These are phyloP conservation scores for Fonsecaea multimorphosa DNA, from an alignment of 2,329 filamentous ascomycete species.

Conservation along the genomic window DNA sequence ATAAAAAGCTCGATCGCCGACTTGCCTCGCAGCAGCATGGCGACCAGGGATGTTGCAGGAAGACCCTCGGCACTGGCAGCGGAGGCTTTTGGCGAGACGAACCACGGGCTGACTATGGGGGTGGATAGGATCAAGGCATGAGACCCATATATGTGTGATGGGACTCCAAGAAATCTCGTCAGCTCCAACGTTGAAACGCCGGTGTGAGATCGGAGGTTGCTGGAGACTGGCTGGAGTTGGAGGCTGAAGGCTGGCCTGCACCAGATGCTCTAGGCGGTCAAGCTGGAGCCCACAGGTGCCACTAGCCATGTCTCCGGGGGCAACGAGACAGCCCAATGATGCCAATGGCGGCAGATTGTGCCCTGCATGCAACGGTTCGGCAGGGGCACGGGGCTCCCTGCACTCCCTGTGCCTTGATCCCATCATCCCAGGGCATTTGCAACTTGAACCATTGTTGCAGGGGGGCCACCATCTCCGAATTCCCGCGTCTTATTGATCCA, in stretches of 20 bases:
- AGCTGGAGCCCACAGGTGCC: not conserved
- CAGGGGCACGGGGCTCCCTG: not conserved
- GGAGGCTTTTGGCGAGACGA: conserved; percentile 3
- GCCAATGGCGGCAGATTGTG: not conserved
- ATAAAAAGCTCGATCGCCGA: conserved; percentile 4
- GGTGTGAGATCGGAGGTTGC: conserved; percentile 1
- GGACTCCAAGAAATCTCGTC: not conserved
- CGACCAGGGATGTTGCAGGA: not conserved
- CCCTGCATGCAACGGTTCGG: conserved; percentile 4
- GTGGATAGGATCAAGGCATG: not conserved
- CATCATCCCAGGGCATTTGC: not conserved
- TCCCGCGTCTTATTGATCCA: not conserved
- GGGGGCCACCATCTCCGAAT: not conserved
- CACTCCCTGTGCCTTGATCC: not conserved
- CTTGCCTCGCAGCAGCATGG: not conserved
- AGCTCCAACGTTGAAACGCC: not conserved
- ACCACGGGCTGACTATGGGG: not conserved
- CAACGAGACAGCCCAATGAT: conserved; percentile 6
- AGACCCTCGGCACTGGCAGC: not conserved
- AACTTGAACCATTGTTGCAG: not conserved
- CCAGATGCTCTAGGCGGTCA: not conserved
- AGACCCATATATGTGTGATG: conserved; percentile 4
- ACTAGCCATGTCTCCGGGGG: conserved; percentile 9
- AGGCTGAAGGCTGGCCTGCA: not conserved
- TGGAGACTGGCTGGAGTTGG: not conserved